Evolutionary conservation across 2,329 filamentous ascomycete genomes (phyloP).

Genomic region (Ceratocystis colombiana): DNA sequence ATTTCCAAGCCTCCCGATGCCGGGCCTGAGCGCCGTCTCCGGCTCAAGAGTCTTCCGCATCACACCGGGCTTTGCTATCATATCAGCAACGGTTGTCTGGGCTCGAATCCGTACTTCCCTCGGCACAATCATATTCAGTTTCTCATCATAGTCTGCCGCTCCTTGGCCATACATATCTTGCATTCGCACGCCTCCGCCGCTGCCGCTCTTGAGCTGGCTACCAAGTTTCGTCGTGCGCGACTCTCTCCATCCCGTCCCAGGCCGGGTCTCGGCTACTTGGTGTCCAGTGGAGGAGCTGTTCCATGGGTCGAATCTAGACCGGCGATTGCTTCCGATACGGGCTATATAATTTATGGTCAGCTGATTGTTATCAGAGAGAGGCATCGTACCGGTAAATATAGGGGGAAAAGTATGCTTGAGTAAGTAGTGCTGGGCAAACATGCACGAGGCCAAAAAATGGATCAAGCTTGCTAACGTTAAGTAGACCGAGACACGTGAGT

Average conservation of each 20-base stretch:
- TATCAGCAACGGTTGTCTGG: constrained; percentile 42
- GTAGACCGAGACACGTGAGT: constrained; percentile 26
- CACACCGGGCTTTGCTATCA: constrained; percentile 35
- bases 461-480: too few relatives aligned
- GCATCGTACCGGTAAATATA: constrained; percentile 2
- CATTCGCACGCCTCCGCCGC: constrained; percentile 49
- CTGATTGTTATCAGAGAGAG: constrained; percentile 9
- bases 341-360: constrained; percentile 23
- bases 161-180: constrained; percentile 57
- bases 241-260: constrained; percentile 59
- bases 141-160: constrained; percentile 45
- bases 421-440: neutral
- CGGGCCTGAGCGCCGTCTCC: too few relatives aligned
- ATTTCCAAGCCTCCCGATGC: neutral
- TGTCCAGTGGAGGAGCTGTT: constrained; percentile 68
- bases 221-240: constrained; percentile 59
- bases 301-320: constrained; percentile 53
- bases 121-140: constrained; percentile 37
- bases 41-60: constrained; percentile 20
- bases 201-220: constrained; percentile 53
- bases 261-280: constrained; percentile 60
- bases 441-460: too few relatives aligned
- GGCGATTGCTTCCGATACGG: constrained; percentile 36
- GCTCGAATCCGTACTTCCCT: constrained; percentile 36
- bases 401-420: neutral